Evolutionary conservation across 768 basidiomycete genomes (phyloP).

Genomic region (Lactarius vividus): DNA sequence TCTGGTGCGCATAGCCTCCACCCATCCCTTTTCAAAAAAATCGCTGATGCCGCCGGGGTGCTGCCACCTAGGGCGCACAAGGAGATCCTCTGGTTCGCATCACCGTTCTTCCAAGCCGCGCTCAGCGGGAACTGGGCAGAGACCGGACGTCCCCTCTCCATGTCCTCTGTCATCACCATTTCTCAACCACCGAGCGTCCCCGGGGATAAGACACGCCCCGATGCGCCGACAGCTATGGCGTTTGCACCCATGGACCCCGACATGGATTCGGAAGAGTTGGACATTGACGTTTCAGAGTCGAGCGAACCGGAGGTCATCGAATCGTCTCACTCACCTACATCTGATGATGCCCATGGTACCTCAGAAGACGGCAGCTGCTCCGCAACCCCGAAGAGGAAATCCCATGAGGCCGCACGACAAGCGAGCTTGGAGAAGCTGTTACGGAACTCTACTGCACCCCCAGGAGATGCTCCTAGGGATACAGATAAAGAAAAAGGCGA

Average conservation of each 20-base stretch:
- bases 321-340: conserved; percentile 13
- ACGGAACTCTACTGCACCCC: conserved; percentile 10
- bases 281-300: conserved; percentile 37
- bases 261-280: conserved; percentile 43
- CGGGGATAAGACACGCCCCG: conserved; percentile 43
- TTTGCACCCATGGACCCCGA: conserved; percentile 59
- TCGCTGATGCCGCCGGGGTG: background rate
- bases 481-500: conserved; percentile 27
- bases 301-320: conserved; percentile 32
- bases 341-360: background rate
- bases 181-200: conserved; percentile 67
- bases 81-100: conserved; percentile 87
- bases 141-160: conserved; percentile 73
- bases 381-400: conserved; percentile 38
- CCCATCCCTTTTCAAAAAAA: conserved; percentile 12
- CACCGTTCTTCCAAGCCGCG: conserved; percentile 93
- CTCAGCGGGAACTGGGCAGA: conserved; percentile 92
- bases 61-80: conserved; percentile 71
- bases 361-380: conserved; percentile 29
- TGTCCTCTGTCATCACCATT: conserved; percentile 82
- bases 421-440: conserved; percentile 57
- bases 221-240: conserved; percentile 52
- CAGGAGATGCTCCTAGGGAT: conserved; percentile 14
- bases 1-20: conserved; percentile 54
- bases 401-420: conserved; percentile 29